A percentile compares a stretch with the other conserved stretches of the same genome.
These are phyloP conservation scores for Starmera dryadoides DNA, from an alignment of 805 yeast species.

Conservation along the genomic window DNA sequence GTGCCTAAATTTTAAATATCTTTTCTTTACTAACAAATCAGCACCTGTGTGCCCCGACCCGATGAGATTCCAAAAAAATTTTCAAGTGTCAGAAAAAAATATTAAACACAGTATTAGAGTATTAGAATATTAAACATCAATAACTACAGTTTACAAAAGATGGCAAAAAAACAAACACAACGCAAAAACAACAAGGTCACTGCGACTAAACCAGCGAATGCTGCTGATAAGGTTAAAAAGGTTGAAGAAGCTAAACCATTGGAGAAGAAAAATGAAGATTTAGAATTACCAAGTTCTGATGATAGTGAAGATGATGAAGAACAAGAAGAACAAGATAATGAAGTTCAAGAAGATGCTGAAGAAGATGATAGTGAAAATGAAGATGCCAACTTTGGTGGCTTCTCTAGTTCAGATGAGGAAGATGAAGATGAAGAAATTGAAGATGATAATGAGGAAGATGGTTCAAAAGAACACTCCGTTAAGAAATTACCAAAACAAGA, in stretches of 20 bases:
- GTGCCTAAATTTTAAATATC: too few relatives aligned
- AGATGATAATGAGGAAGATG: conserved; percentile 22
- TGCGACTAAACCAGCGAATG: too few relatives aligned
- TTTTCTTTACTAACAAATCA: too few relatives aligned
- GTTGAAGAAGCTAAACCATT: neutral
- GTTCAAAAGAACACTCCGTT: conserved; percentile 17
- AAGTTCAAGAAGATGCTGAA: conserved; percentile 16
- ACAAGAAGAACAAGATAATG: conserved; percentile 19
- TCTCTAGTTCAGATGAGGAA: conserved; percentile 10
- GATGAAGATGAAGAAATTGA: conserved; percentile 8
- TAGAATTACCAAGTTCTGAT: neutral
- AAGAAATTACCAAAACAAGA: conserved; percentile 16
- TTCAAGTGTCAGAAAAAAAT: neutral
- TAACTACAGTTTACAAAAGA: too few relatives aligned
- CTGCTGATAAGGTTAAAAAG: neutral
- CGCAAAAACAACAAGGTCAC: too few relatives aligned
- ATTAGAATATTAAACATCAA: too few relatives aligned
- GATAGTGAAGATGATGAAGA: conserved; percentile 3
- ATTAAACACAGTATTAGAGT: too few relatives aligned
- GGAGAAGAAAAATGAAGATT: neutral
- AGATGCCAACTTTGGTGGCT: conserved; percentile 7
- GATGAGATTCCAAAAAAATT: neutral
- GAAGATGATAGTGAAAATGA: conserved; percentile 9
- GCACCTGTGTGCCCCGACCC: too few relatives aligned
- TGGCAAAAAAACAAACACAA: too few relatives aligned